Evolutionary conservation across 1,284 basidiomycete species (phyloP), one percentile per base, ranked within the genome.

Genomic region (Trichosporon faecale): DNA sequence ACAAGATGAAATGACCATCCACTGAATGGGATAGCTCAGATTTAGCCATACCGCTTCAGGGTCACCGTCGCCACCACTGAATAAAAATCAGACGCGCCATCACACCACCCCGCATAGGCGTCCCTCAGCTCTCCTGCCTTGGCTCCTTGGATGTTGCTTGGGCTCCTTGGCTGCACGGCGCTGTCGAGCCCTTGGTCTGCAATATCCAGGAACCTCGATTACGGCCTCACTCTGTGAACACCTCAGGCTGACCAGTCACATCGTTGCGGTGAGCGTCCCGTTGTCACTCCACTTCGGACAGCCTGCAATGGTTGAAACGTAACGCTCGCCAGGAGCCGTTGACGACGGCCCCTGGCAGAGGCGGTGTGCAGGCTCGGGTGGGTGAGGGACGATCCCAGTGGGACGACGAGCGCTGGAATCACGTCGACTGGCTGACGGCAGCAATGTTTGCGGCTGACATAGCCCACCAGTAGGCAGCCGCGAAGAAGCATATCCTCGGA

Each of bases 21-120:
- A 61, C 18, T 61, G 57, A 61, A 61, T 61, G 57, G 27, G 7
- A 4, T 61, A 61, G 57, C 57, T 61, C 57, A 61, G 29, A 23
- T 33, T 14, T 52, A 21, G 49, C 5, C 18, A 23, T 25, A 31
- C 27, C 18, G 27, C 27, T n/a, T 61, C 57, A 29, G 29, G 57
- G 57, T 8, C 11, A 11, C 11, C 27, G 18, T 61, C 27, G 57
- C 57, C 57, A 61, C 29, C 57, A 31, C 57, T 61, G 18, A 31
- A 61, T 31, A 61, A 33, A 61, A 61, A 61, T 29, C 57, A 61
- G 23, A 61, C 57, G 57, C 57, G 57, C 29, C 18, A 18, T 31
- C 57, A 31, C 57, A 44, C 27, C 3, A 3, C 57, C n/a, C 3
- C 29, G 29, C 12, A 18, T 18, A 5, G 16, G 21, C 27, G 8